Percentiles rank a stretch among this genome's conserved stretches.
phyloP scores from a whole-genome alignment of 305 asterid species.

The Rubia tinctorum region DNA sequence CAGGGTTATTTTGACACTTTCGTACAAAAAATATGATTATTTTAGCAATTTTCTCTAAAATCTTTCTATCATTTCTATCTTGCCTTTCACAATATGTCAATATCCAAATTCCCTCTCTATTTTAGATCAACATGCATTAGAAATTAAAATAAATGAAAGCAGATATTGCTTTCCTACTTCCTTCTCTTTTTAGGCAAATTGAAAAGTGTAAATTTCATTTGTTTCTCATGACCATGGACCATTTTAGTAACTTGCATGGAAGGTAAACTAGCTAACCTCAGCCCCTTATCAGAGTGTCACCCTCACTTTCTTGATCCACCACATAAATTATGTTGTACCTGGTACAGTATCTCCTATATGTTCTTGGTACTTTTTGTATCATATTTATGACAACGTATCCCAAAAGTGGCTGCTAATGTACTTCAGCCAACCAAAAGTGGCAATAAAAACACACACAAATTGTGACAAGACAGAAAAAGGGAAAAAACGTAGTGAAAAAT shows the following conservation, averaged over 20 bases:
- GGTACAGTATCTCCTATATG: neutral
- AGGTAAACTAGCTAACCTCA: neutral
- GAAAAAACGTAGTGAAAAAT: too few species aligned
- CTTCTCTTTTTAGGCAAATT: neutral
- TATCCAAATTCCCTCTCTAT: neutral
- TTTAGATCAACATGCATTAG: neutral
- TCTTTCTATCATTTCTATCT: neutral
- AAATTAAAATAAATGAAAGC: neutral
- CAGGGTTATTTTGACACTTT: too few species aligned
- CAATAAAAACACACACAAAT: constrained; percentile 4
- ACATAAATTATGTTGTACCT: neutral
- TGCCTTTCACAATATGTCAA: neutral
- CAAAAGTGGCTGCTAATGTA: neutral
- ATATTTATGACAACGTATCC: constrained; percentile 7
- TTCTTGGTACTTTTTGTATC: constrained; percentile 1
- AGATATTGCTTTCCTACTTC: neutral
- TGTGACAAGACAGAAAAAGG: constrained; percentile 5
- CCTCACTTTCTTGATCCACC: constrained; percentile 10
- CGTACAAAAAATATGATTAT: too few species aligned
- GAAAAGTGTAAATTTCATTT: neutral
- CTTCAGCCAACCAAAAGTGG: constrained; percentile 11
- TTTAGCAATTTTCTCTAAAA: too few species aligned
- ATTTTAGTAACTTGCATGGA: neutral
- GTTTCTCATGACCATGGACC: constrained; percentile 8
- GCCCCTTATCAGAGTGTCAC: neutral